These are phyloP conservation scores for Podospora conica DNA, from an alignment of 495 filamentous ascomycete species.

Conservation along the genomic window DNA sequence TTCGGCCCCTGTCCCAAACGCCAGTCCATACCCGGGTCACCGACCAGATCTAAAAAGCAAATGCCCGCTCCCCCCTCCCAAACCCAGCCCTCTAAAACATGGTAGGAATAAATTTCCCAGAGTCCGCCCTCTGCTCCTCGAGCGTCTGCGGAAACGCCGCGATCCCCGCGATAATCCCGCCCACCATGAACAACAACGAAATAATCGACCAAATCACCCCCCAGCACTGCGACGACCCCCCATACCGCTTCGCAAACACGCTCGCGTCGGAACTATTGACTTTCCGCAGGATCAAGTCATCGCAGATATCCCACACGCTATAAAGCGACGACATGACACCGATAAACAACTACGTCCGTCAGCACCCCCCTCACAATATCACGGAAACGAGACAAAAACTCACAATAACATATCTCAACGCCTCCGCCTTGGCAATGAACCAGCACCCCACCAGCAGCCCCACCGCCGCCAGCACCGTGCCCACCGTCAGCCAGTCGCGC, in stretches of 20 bases:
- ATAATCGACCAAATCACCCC: conserved; percentile 72
- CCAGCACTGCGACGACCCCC: conserved; percentile 77
- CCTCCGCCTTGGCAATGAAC: conserved; percentile 72
- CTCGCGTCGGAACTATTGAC: conserved; percentile 77
- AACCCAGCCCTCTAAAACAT: conserved; percentile 25
- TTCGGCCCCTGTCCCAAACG: too few species aligned
- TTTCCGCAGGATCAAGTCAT: conserved; percentile 77
- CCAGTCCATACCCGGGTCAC: not conserved
- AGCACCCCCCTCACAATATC: not conserved
- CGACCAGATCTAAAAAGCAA: not conserved
- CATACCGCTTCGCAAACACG: conserved; percentile 70
- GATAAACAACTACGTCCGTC: conserved; percentile 52
- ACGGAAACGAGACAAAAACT: not conserved
- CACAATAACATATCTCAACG: conserved; percentile 61
- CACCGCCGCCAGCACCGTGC: conserved; percentile 61
- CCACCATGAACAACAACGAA: conserved; percentile 61
- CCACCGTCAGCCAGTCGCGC: conserved; percentile 68
- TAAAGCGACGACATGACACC: conserved; percentile 74
- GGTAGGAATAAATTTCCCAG: conserved; percentile 55
- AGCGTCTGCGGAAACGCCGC: conserved; percentile 68
- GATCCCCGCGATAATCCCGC: conserved; percentile 64
- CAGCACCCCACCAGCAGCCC: conserved; percentile 68
- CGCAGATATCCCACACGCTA: conserved; percentile 82
- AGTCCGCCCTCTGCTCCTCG: conserved; percentile 60
- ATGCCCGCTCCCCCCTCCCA: not conserved